Conservation (phyloP, 1,139 yeast genomes). For the Candida anutae region DNA sequence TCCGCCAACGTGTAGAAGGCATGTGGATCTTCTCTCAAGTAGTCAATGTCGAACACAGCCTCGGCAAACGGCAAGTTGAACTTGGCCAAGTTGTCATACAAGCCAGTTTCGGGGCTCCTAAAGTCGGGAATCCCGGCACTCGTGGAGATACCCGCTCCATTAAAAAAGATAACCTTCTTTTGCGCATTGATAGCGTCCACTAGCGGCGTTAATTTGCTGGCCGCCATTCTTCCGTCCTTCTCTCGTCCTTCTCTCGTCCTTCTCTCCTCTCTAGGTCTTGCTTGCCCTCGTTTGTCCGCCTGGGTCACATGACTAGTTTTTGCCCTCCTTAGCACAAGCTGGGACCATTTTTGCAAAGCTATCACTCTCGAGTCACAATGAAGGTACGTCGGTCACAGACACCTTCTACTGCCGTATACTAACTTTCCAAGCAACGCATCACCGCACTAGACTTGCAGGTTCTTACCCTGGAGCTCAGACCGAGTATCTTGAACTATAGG, state of each 20-base stretch:
- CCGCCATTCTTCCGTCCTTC: no score
- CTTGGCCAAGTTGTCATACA: slow-evolving; percentile 71
- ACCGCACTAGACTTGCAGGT: slow-evolving; percentile 77
- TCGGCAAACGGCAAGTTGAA: slow-evolving; percentile 84
- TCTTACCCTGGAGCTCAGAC: slow-evolving; percentile 57
- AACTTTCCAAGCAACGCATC: slow-evolving; percentile 60
- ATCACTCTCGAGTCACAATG: no score
- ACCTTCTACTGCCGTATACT: no score
- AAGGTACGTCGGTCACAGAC: no score
- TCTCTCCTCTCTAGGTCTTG: no score
- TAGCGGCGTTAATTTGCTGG: slow-evolving; percentile 6
- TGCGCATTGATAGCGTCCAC: slow-evolving; percentile 7
- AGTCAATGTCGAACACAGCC: slow-evolving; percentile 89
- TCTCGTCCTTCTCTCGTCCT: no score
- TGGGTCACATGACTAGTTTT: no score
- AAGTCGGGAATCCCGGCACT: slow-evolving; percentile 94
- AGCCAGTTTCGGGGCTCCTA: slow-evolving; percentile 84
- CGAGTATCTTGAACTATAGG: slow-evolving; percentile 53
- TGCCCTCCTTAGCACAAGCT: no score
- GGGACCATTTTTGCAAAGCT: no score
- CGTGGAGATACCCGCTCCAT: slow-evolving; percentile 93
- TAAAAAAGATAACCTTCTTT: slow-evolving; percentile 40
- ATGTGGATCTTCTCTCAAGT: slow-evolving; percentile 62
- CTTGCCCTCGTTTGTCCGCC: no score
- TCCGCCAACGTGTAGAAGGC: slow-evolving; percentile 81